Conservation (phyloP, 768 basidiomycete genomes). For the Udeniomyces megalosporus region DNA sequence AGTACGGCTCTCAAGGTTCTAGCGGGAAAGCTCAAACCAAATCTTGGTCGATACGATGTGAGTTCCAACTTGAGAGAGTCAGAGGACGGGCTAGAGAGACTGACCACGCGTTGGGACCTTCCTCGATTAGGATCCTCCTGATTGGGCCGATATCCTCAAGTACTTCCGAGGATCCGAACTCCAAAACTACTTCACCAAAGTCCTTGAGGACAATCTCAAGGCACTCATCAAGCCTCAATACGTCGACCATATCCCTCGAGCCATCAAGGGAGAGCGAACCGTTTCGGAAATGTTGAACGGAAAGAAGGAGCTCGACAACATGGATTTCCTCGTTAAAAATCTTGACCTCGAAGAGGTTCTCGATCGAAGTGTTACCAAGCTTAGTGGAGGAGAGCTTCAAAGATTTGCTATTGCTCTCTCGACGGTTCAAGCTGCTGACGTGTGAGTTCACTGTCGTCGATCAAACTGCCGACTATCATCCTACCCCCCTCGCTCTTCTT, state of each 20-base stretch:
- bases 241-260: conserved; percentile 93
- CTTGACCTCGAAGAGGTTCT: conserved; percentile 77
- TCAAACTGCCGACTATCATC: no score
- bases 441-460: conserved; percentile 53
- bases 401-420: conserved; percentile 97
- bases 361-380: conserved; percentile 63
- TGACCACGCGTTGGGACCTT: no score
- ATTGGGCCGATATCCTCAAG: conserved; percentile 97
- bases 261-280: conserved; percentile 76
- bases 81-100: no score
- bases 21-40: conserved; percentile 93
- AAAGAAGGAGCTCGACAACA: conserved; percentile 78
- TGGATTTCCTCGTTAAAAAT: conserved; percentile 64
- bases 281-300: conserved; percentile 83
- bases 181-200: conserved; percentile 99
- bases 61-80: conserved; percentile 23
- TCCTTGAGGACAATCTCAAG: conserved; percentile 94
- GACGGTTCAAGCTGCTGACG: conserved; percentile 85
- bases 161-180: conserved; percentile 97
- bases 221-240: conserved; percentile 99
- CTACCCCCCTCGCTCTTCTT: no score
- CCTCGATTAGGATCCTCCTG: conserved; percentile 68
- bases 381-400: conserved; percentile 94
- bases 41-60: conserved; percentile 90
- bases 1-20: conserved; percentile 93